Conservation (phyloP, 2,329 filamentous ascomycete genomes). For the Fusarium haematococcum region DNA sequence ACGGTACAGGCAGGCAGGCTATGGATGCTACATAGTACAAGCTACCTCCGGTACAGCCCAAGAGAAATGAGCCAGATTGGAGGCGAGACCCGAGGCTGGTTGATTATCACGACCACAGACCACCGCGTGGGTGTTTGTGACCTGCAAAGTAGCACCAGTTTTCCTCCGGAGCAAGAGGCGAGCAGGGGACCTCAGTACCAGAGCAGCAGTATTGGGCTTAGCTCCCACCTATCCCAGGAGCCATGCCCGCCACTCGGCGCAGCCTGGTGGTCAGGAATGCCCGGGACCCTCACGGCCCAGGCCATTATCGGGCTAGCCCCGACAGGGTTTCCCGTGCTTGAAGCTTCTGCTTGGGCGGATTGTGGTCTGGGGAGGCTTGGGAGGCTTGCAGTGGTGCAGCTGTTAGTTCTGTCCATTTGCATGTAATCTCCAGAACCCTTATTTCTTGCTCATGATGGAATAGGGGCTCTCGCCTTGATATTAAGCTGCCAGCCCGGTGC, state of each 20-base stretch:
- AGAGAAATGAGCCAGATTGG: conserved; percentile 41
- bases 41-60: conserved; percentile 15
- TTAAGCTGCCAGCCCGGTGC: conserved; percentile 7
- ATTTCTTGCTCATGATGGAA: conserved; percentile 24
- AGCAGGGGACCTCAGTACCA: conserved; percentile 30
- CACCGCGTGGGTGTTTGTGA: not conserved
- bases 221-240: conserved; percentile 26
- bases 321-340: conserved; percentile 25
- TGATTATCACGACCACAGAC: conserved; percentile 40
- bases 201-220: conserved; percentile 40
- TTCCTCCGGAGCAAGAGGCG: conserved; percentile 12
- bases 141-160: conserved; percentile 26
- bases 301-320: conserved; percentile 16
- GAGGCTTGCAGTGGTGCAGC: conserved; percentile 6
- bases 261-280: conserved; percentile 31
- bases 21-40: conserved; percentile 1
- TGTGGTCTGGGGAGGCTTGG: conserved; percentile 19
- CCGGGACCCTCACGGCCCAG: conserved; percentile 26
- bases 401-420: conserved; percentile 5
- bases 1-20: not conserved
- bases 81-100: conserved; percentile 44
- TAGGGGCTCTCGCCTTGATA: conserved; percentile 28
- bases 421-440: conserved; percentile 35
- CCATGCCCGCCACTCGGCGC: conserved; percentile 41
- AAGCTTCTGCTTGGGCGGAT: conserved; percentile 26